Evolutionary conservation across 371 early-diverging fungal genomes (phyloP), one percentile per base, ranked within the genome.

Genomic region (Capillidium heterosporum): DNA sequence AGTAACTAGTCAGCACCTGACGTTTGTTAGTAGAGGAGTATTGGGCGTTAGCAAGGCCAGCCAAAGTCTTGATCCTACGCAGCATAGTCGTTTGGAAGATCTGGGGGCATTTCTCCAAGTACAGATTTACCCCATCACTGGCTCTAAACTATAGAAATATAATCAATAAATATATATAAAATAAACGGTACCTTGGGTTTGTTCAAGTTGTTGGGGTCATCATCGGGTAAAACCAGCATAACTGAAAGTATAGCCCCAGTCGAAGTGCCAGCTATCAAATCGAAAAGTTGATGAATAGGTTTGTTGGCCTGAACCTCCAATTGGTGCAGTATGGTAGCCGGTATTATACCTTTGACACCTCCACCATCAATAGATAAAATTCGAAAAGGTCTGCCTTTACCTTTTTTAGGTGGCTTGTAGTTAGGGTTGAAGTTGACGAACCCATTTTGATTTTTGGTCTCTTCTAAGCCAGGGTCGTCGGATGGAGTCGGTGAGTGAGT

Each of bases 361-460:
- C 52, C 52, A 24, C 52, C 52, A 44, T 58, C 59, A 43, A 58
- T 58, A 1, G 59, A 32, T 1, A 58, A 32, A 28, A 58, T 58
- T 8, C 53, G 32, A 27, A 53, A 53, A 19, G 31, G 35, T 31
- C 53, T 31, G 19, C 10, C 39, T 17, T 21, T 21, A 44, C 17
- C 19, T 7, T 23, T 44, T 44, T 17, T 17, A n/a, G 19, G 46
- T n/a, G n/a, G n/a, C n/a, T n/a, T n/a, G n/a, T n/a, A n/a, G n/a
- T n/a, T n/a, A n/a, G n/a, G n/a, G n/a, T n/a, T n/a, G n/a, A n/a
- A n/a, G n/a, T n/a, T n/a, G n/a, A n/a, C n/a, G n/a, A n/a, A n/a
- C n/a, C n/a, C n/a, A n/a, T n/a, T n/a, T n/a, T n/a, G n/a, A n/a
- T n/a, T n/a, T n/a, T n/a, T n/a, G n/a, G n/a, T n/a, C n/a, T n/a